These are phyloP conservation scores for Microcera coccophila DNA, from an alignment of 2,329 filamentous ascomycete species.

Conservation along the genomic window DNA sequence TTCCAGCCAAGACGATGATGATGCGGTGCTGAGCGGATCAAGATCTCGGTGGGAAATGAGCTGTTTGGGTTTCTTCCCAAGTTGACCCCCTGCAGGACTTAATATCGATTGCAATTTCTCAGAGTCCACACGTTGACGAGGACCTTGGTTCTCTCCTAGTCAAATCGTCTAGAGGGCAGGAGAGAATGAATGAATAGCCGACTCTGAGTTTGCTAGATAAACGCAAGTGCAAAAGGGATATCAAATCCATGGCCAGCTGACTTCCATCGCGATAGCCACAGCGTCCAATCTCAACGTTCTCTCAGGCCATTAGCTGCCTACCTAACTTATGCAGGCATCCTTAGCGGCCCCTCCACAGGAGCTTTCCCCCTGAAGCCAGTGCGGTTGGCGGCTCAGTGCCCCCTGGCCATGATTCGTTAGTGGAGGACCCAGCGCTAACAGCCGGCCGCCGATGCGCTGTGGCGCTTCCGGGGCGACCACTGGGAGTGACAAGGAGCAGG, in stretches of 20 bases:
- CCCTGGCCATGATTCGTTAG: slow-evolving; percentile 15
- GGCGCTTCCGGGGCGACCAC: slow-evolving; percentile 7
- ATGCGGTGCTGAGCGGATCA: slow-evolving; percentile 8
- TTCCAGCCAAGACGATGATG: neutral
- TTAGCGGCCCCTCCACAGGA: slow-evolving; percentile 7
- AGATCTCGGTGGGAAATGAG: slow-evolving; percentile 24
- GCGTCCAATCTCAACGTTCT: slow-evolving; percentile 23
- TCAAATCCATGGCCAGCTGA: neutral
- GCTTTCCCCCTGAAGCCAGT: slow-evolving; percentile 22
- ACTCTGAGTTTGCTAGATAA: neutral
- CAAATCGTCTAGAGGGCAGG: neutral
- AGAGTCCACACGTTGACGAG: slow-evolving; percentile 22
- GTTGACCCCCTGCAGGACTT: slow-evolving; percentile 23
- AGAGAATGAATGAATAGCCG: neutral
- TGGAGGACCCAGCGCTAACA: slow-evolving; percentile 11
- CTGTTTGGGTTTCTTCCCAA: slow-evolving; percentile 14
- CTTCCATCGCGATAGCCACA: slow-evolving; percentile 1
- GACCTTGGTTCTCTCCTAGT: neutral
- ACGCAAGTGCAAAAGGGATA: slow-evolving; percentile 2
- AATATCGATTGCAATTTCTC: slow-evolving; percentile 25
- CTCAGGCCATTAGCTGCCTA: too few relatives aligned
- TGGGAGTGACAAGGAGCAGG: neutral
- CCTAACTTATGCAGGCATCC: slow-evolving; percentile 13
- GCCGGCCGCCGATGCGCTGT: slow-evolving; percentile 22
- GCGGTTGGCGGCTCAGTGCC: slow-evolving; percentile 2